These are phyloP conservation scores for Akanthomyces dipterigenus DNA, from an alignment of 2,329 filamentous ascomycete species.

Conservation along the genomic window DNA sequence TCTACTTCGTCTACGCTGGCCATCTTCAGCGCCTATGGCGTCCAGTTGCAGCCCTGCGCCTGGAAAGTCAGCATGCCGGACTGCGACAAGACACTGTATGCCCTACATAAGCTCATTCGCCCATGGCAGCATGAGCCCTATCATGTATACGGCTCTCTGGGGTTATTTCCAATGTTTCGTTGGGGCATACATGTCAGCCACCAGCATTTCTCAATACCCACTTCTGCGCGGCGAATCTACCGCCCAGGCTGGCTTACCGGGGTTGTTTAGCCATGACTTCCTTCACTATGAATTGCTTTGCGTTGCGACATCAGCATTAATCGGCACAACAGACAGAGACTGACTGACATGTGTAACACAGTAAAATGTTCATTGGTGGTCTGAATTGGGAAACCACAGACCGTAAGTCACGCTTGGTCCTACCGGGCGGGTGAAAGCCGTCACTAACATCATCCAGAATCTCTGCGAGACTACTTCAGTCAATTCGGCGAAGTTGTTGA, in stretches of 20 bases:
- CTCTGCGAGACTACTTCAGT: constrained; percentile 91
- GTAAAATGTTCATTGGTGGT: constrained; percentile 99
- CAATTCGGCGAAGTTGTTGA: constrained; percentile 96
- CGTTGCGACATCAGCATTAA: background rate
- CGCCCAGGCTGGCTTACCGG: background rate
- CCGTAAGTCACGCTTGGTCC: constrained; percentile 54
- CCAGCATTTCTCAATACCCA: constrained; percentile 1
- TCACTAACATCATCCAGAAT: constrained; percentile 54
- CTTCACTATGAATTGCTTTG: background rate
- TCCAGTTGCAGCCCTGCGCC: background rate
- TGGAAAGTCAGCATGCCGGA: background rate
- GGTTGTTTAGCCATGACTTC: background rate
- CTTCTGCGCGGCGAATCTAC: background rate
- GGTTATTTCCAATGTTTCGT: background rate
- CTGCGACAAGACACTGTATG: background rate
- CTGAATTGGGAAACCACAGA: constrained; percentile 99
- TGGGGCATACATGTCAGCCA: background rate
- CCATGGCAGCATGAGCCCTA: background rate
- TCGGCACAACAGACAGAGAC: background rate
- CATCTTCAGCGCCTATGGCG: background rate
- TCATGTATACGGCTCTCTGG: background rate
- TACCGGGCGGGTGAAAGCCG: background rate
- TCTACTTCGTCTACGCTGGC: constrained; percentile 1
- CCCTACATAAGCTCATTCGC: background rate
- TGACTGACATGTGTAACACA: constrained; percentile 29